Base-by-base conservation (phyloP, 2,329 filamentous ascomycete genomes). In the Aurifilum marmelostoma region DNA sequence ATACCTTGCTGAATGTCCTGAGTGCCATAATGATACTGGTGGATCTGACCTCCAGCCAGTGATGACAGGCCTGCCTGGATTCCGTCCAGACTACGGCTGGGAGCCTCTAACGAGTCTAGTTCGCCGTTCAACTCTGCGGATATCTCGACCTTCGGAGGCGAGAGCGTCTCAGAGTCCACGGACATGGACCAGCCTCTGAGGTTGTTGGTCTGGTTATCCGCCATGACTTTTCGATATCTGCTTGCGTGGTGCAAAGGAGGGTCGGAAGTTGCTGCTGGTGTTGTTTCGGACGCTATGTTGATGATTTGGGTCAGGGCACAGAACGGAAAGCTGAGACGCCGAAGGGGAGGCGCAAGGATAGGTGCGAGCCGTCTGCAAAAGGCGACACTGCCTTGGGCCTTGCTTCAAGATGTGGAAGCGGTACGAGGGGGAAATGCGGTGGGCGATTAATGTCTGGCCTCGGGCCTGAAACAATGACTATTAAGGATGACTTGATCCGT, bases 181-280 rank as follows among this genome's bases (percentile, higher is more conserved):
- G 56, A 61, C 27, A 27, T 29, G 58, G 54, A 56, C 32, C 32
- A 34, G 34, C 18, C 39, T 39, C 34, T 54, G 21, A 63, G 2
- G 18, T 16, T 27, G 27, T 24, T 29, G 59, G 52, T 18, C 29
- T 41, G 61, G 27, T 67, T 14, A 52, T 69, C 63, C 34, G 67
- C 47, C 67, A 66, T 64, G 29, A 60, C 27, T 16, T n/a, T 27
- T 54, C 47, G 43, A 63, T 24, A 58, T 64, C 6, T 47, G 67
- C 63, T 71, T 69, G 69, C 29, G 69, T 71, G 59, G 69, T 71
- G 69, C 69, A 71, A n/a, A 68, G 67, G 43, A 60, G 69, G 64
- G 64, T 24, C 34, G 58, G 34, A 47, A 4, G 43, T 52, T 65
- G 69, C 56, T 71, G 65, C 54, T 61, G n/a, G 12, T 1, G 59